These are phyloP conservation scores for Crepidotus variabilis DNA, from an alignment of 768 basidiomycete species.

Conservation along the genomic window DNA sequence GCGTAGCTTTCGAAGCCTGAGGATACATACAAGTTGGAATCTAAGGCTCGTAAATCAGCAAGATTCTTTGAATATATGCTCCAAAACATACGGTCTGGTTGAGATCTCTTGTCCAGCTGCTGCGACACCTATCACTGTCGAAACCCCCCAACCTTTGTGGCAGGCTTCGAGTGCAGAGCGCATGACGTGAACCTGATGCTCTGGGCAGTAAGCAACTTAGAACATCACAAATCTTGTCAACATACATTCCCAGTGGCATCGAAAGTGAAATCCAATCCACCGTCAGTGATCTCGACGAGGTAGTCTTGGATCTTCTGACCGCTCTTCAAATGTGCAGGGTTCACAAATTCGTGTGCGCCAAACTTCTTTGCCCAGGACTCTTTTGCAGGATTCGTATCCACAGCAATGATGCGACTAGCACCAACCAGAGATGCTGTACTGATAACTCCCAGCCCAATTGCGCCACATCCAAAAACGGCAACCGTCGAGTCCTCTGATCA, in stretches of 20 bases:
- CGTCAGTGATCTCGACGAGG: conserved; percentile 90
- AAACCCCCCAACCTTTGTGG: conserved; percentile 99
- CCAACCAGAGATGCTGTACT: conserved; percentile 75
- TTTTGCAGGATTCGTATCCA: conserved; percentile 88
- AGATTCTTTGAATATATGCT: neutral
- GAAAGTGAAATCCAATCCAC: conserved; percentile 95
- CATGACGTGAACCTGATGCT: conserved; percentile 82
- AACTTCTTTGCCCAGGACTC: conserved; percentile 88
- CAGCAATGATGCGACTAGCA: conserved; percentile 85
- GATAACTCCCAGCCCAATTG: conserved; percentile 92
- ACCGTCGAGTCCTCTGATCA: conserved; percentile 74
- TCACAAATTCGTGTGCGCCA: conserved; percentile 93
- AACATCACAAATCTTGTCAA: neutral
- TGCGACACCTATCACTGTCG: conserved; percentile 94
- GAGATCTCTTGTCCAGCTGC: conserved; percentile 95
- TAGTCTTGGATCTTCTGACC: conserved; percentile 87
- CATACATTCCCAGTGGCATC: conserved; percentile 88
- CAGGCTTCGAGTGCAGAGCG: conserved; percentile 95
- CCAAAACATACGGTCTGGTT: conserved; percentile 68
- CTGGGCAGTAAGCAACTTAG: neutral
- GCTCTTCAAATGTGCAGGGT: conserved; percentile 68
- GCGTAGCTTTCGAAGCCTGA: neutral
- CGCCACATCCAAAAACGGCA: conserved; percentile 95
- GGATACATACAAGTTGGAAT: conserved; percentile 47
- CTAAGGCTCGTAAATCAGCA: conserved; percentile 17